Conservation (phyloP, 495 filamentous ascomycete species). For the Trichoderma orchidacearum region DNA sequence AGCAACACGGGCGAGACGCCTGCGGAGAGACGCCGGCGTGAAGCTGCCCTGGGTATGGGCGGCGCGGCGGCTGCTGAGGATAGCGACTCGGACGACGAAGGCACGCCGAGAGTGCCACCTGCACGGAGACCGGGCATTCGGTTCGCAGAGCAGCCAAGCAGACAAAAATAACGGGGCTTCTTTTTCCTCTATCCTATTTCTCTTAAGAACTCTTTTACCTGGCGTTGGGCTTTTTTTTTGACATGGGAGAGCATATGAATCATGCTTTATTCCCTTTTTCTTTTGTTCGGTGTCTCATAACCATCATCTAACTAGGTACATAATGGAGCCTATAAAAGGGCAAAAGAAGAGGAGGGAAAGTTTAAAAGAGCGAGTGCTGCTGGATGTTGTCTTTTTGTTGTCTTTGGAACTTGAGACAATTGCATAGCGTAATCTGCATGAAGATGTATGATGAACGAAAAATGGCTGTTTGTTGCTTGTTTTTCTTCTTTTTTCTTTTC, state of each 20-base stretch:
- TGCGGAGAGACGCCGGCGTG: slow-evolving; percentile 67
- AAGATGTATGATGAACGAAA: neutral
- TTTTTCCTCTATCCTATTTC: neutral
- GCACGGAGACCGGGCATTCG: neutral
- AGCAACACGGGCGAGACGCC: slow-evolving; percentile 48
- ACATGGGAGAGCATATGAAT: neutral
- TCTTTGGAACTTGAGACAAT: too few species aligned
- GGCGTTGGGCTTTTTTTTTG: neutral
- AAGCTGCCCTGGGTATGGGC: slow-evolving; percentile 67
- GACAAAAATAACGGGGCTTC: neutral
- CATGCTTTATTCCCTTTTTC: too few species aligned
- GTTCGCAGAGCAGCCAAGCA: neutral
- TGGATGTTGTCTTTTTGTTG: neutral
- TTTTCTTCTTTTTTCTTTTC: neutral
- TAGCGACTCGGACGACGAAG: slow-evolving; percentile 48
- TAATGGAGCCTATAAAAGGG: too few species aligned
- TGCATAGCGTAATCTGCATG: neutral
- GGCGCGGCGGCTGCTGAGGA: slow-evolving; percentile 32
- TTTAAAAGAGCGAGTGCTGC: neutral
- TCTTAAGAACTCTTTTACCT: neutral
- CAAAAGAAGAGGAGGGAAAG: neutral
- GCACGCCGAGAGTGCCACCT: neutral
- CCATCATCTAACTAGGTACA: too few species aligned
- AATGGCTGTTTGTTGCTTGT: neutral
- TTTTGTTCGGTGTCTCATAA: too few species aligned